A percentile compares a stretch with the other conserved stretches of the same genome.
These are phyloP conservation scores for Ciborinia camelliae DNA, from an alignment of 2,329 filamentous ascomycete species.

Conservation along the genomic window DNA sequence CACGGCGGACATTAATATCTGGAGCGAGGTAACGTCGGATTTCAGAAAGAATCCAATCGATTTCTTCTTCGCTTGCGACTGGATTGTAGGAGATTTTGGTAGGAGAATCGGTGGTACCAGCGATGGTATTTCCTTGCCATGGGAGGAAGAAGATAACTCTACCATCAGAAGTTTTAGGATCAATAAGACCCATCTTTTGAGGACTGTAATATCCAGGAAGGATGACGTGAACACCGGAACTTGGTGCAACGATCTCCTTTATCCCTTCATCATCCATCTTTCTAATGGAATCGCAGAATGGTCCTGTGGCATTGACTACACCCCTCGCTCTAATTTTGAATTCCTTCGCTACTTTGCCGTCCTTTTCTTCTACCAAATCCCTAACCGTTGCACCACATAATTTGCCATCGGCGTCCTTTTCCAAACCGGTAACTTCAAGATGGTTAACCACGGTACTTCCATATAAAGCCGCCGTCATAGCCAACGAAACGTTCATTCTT, in stretches of 20 bases:
- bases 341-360: slow-evolving; percentile 59
- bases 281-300: slow-evolving; percentile 80
- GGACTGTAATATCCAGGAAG: slow-evolving; percentile 85
- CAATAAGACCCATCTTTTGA: slow-evolving; percentile 81
- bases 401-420: slow-evolving; percentile 69
- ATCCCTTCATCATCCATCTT: slow-evolving; percentile 74
- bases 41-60: slow-evolving; percentile 83
- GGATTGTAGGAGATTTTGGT: slow-evolving; percentile 70
- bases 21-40: slow-evolving; percentile 78
- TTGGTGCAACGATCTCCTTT: slow-evolving; percentile 78
- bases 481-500: slow-evolving; percentile 85
- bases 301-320: slow-evolving; percentile 84
- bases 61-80: slow-evolving; percentile 76
- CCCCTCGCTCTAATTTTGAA: slow-evolving; percentile 75
- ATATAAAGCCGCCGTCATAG: slow-evolving; percentile 85
- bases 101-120: slow-evolving; percentile 80
- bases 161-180: slow-evolving; percentile 81
- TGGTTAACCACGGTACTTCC: slow-evolving; percentile 81
- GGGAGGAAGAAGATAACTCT: slow-evolving; percentile 91
- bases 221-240: slow-evolving; percentile 81
- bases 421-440: slow-evolving; percentile 71
- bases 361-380: slow-evolving; percentile 63
- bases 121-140: slow-evolving; percentile 91
- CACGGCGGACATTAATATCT: slow-evolving; percentile 79
- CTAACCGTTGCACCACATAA: slow-evolving; percentile 71